phyloP scores from a whole-genome alignment of 208 protist species.

The Leishmania mexicana region DNA sequence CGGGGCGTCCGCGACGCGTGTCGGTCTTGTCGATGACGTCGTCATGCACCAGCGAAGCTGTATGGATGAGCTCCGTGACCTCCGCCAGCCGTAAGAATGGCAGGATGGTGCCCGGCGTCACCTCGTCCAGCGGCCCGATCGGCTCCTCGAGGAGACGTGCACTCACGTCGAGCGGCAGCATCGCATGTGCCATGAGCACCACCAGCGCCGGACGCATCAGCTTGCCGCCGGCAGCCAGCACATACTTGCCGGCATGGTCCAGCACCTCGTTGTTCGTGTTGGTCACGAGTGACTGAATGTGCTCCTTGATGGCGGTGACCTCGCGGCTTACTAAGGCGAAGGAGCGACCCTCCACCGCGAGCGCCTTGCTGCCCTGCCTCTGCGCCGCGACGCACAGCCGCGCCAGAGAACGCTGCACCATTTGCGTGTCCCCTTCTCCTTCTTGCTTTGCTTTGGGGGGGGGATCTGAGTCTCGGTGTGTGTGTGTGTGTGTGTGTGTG shows the following conservation, averaged over 20 bases:
- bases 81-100: conserved; percentile 89
- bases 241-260: conserved; percentile 80
- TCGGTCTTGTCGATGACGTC: conserved; percentile 95
- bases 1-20: conserved; percentile 86
- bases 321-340: conserved; percentile 73
- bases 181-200: conserved; percentile 74
- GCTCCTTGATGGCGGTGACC: conserved; percentile 58
- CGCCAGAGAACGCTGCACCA: conserved; percentile 15
- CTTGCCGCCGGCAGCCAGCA: conserved; percentile 65
- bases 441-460: background rate
- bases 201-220: conserved; percentile 84
- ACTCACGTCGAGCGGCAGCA: conserved; percentile 59
- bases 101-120: conserved; percentile 57
- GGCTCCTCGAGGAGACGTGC: conserved; percentile 34
- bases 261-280: conserved; percentile 77
- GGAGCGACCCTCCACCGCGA: conserved; percentile 52
- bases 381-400: conserved; percentile 14
- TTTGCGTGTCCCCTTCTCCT: background rate
- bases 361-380: conserved; percentile 33
- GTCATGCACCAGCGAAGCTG: conserved; percentile 96
- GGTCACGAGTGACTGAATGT: conserved; percentile 64
- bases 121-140: conserved; percentile 64
- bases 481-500: background rate
- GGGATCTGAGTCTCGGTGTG: background rate
- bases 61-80: conserved; percentile 97